Percentiles rank a stretch among this genome's conserved stretches.
phyloP scores from a whole-genome alignment of 257 asterid genomes.

The Rehmannia glutinosa region DNA sequence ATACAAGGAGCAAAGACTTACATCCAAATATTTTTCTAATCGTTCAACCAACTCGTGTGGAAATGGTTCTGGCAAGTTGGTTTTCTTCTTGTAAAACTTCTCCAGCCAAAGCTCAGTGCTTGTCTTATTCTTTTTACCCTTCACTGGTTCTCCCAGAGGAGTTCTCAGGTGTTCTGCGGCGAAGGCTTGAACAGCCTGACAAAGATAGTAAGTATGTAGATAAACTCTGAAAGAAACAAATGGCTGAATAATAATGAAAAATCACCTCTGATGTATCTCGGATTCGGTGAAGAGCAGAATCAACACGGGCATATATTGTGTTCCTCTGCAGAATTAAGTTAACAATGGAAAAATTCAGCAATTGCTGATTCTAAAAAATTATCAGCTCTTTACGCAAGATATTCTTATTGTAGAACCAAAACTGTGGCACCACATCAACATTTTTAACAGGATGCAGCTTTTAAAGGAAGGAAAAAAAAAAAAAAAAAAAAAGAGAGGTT shows the following conservation, averaged over 20 bases:
- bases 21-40: constrained; percentile 80
- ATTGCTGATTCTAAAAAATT: not conserved
- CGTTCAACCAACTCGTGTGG: constrained; percentile 94
- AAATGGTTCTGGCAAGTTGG: constrained; percentile 91
- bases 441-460: not conserved
- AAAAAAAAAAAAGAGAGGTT: not conserved
- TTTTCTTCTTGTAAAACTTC: constrained; percentile 89
- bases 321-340: constrained; percentile 61
- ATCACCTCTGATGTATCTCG: constrained; percentile 84
- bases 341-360: not conserved
- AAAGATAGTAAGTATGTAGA: constrained; percentile 3
- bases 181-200: constrained; percentile 83
- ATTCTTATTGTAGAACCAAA: not conserved
- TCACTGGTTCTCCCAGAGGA: constrained; percentile 94
- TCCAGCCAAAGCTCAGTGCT: constrained; percentile 94
- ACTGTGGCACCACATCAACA: not conserved
- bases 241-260: not conserved
- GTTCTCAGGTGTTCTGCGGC: constrained; percentile 83
- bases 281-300: constrained; percentile 90
- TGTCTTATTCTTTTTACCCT: constrained; percentile 87
- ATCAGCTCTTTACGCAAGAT: not conserved
- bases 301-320: constrained; percentile 90
- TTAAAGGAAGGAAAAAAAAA: too few relatives aligned
- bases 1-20: constrained; percentile 29
- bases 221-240: not conserved